A percentile compares a stretch with the other conserved stretches of the same genome.
Evolutionary conservation across 192 early-diverging fungal species (phyloP).

Genomic region (Dissophora globulifera): DNA sequence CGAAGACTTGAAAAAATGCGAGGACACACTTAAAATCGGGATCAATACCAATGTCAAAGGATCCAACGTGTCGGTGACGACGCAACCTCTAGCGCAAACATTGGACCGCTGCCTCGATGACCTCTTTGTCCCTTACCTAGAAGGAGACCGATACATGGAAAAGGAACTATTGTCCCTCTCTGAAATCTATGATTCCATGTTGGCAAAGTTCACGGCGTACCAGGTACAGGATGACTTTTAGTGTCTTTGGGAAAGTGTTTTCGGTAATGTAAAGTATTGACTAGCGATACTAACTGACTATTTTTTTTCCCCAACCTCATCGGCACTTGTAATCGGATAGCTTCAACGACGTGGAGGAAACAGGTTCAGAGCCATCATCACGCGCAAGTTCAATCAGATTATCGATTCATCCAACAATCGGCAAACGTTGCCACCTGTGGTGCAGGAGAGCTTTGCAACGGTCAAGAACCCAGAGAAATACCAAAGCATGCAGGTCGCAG

Average conservation of each 20-base stretch:
- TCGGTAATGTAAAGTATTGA: no score
- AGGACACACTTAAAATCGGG: conserved; percentile 62
- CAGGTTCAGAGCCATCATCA: conserved; percentile 50
- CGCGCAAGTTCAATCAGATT: conserved; percentile 50
- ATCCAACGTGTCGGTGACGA: conserved; percentile 54
- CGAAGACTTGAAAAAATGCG: conserved; percentile 82
- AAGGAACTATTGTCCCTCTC: conserved; percentile 77
- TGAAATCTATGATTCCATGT: conserved; percentile 64
- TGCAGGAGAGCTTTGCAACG: conserved; percentile 48
- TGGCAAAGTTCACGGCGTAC: conserved; percentile 57
- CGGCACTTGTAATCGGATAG: no score
- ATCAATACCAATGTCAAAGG: conserved; percentile 55
- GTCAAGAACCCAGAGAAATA: conserved; percentile 53
- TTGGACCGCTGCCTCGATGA: conserved; percentile 93
- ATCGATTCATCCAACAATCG: conserved; percentile 40
- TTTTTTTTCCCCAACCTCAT: no score
- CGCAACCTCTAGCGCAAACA: conserved; percentile 72
- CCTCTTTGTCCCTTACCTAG: conserved; percentile 93
- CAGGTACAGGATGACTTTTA: conserved; percentile 24
- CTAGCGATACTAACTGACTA: no score
- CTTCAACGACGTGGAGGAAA: conserved; percentile 51
- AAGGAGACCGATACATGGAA: conserved; percentile 87
- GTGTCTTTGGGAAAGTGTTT: no score
- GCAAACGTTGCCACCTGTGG: conserved; percentile 31
- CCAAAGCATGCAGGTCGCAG: conserved; percentile 38